Conservation (phyloP, 176 grass and related monocot genomes). For the Areca catechu region DNA sequence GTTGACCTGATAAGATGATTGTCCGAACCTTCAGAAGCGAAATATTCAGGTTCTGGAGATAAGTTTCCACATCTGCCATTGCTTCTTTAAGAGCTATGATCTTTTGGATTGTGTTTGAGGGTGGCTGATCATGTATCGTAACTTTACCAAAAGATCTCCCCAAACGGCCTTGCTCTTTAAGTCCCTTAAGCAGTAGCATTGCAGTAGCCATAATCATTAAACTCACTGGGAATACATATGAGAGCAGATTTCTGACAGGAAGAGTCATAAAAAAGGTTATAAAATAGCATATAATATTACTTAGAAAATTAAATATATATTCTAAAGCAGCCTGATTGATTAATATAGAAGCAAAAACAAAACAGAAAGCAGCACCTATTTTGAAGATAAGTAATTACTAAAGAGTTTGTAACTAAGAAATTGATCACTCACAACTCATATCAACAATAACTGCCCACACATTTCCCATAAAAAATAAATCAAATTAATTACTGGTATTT, state of each 20-base stretch:
- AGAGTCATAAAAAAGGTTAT: slow-evolving; percentile 5
- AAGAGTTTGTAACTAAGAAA: too few species aligned
- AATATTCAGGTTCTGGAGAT: slow-evolving; percentile 77
- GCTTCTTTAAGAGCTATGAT: slow-evolving; percentile 91
- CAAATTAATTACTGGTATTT: too few species aligned
- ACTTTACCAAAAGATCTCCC: slow-evolving; percentile 89
- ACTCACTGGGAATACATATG: slow-evolving; percentile 55
- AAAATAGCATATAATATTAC: background rate
- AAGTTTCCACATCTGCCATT: slow-evolving; percentile 84
- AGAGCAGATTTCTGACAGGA: slow-evolving; percentile 65
- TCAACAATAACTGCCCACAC: too few species aligned
- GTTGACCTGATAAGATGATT: slow-evolving; percentile 72
- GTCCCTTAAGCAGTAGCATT: slow-evolving; percentile 74
- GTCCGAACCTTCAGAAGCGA: slow-evolving; percentile 69
- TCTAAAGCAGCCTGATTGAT: background rate
- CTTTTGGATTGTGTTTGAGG: slow-evolving; percentile 94
- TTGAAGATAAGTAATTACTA: too few species aligned
- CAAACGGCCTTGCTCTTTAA: slow-evolving; percentile 86
- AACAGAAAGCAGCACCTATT: background rate
- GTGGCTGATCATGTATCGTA: slow-evolving; percentile 76
- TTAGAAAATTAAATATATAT: too few species aligned
- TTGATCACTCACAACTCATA: too few species aligned
- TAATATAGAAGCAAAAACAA: background rate
- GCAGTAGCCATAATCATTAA: slow-evolving; percentile 56
- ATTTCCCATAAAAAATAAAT: too few species aligned